These are phyloP conservation scores for Coffea canephora DNA, from an alignment of 257 asterid species.

Conservation along the genomic window DNA sequence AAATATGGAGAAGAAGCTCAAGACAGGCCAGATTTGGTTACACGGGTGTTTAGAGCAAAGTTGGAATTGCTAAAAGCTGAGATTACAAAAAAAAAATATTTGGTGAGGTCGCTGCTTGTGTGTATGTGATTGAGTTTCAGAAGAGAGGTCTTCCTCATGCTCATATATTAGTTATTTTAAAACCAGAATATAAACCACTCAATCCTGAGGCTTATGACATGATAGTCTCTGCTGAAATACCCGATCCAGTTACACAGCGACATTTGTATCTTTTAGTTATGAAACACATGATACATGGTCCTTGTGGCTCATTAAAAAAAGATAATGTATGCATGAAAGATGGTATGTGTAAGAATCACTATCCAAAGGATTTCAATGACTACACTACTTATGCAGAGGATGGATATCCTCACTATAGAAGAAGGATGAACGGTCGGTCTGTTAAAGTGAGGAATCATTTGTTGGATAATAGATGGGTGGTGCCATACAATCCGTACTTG, in stretches of 20 bases:
- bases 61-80: too few relatives aligned
- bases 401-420: not conserved
- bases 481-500: too few relatives aligned
- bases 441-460: too few relatives aligned
- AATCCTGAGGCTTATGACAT: not conserved
- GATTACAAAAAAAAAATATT: too few relatives aligned
- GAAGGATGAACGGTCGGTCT: not conserved
- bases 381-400: not conserved
- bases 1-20: not conserved
- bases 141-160: too few relatives aligned
- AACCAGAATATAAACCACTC: too few relatives aligned
- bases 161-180: too few relatives aligned
- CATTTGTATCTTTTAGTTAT: not conserved
- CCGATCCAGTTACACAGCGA: not conserved
- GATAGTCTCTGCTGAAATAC: not conserved
- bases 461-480: too few relatives aligned
- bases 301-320: not conserved
- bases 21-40: not conserved
- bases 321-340: not conserved
- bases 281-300: slow-evolving; percentile 1
- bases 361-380: not conserved
- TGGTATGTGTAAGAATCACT: not conserved
- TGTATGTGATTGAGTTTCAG: too few relatives aligned
- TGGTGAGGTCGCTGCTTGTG: too few relatives aligned
- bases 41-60: not conserved